phyloP scores from a whole-genome alignment of 441 rosid species.

The Corymbia calophylla region DNA sequence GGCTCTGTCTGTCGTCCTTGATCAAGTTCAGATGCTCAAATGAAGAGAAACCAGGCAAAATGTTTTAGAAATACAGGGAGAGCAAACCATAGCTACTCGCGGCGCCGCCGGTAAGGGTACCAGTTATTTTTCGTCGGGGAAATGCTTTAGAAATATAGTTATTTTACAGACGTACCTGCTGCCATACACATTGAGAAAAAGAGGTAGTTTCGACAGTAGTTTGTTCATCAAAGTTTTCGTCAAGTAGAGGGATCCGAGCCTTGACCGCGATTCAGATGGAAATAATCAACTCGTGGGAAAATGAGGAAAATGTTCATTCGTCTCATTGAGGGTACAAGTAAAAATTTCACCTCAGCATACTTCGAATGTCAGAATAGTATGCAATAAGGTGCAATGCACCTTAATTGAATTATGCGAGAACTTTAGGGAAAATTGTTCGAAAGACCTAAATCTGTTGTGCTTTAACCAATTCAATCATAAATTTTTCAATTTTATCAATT shows the following conservation, averaged over 20 bases:
- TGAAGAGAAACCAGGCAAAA: not conserved
- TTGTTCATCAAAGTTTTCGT: not conserved
- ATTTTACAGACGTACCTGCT: not conserved
- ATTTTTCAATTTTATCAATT: fast-evolving
- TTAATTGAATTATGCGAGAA: fast-evolving
- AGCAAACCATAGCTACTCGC: not conserved
- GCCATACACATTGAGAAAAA: not conserved
- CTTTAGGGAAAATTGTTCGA: not conserved
- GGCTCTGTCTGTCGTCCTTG: not conserved
- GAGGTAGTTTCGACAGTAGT: not conserved
- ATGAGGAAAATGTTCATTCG: not conserved
- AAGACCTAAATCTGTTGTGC: too few species aligned
- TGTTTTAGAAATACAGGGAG: not conserved
- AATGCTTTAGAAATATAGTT: not conserved
- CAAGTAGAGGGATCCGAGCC: not conserved
- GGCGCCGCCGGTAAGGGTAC: not conserved
- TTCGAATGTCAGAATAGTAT: not conserved
- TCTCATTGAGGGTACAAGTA: not conserved
- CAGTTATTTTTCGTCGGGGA: not conserved
- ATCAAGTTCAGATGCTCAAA: not conserved
- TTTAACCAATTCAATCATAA: too few species aligned
- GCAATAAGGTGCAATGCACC: not conserved
- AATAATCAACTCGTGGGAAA: not conserved
- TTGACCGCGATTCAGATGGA: not conserved
- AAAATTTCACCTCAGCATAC: not conserved